Conservation (phyloP, 495 filamentous ascomycete species). For the Beverwykella pulmonaria region DNA sequence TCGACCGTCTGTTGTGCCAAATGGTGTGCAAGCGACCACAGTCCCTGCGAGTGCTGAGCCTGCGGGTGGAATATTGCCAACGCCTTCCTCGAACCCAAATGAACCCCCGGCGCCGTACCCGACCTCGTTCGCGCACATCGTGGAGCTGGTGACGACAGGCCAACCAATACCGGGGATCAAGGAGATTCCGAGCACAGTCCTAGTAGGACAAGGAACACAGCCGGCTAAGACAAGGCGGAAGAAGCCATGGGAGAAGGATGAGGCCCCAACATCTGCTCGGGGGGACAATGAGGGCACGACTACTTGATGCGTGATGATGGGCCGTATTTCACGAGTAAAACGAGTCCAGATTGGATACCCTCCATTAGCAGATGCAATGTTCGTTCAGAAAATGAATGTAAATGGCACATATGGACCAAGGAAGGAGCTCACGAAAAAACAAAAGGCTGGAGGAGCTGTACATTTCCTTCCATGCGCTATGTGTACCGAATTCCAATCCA, state of each 20-base stretch:
- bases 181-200: slow-evolving; percentile 81
- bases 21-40: slow-evolving; percentile 3
- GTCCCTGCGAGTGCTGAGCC: not conserved
- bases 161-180: slow-evolving; percentile 86
- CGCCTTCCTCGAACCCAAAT: slow-evolving; percentile 9
- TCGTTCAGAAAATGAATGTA: too few relatives aligned
- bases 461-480: too few relatives aligned
- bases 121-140: slow-evolving; percentile 82
- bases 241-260: slow-evolving; percentile 78
- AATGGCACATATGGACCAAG: too few relatives aligned
- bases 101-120: slow-evolving; percentile 65
- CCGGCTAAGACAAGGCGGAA: slow-evolving; percentile 56
- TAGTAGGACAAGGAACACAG: slow-evolving; percentile 64
- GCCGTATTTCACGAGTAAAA: not conserved
- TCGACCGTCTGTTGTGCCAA: not conserved
- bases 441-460: too few relatives aligned
- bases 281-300: not conserved
- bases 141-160: slow-evolving; percentile 82
- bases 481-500: not conserved
- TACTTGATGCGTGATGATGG: not conserved
- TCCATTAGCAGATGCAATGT: too few relatives aligned
- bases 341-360: too few relatives aligned
- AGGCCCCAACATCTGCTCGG: not conserved
- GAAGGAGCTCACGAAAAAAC: too few relatives aligned
- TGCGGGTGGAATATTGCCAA: slow-evolving; percentile 15